Base-by-base conservation (phyloP, 202 grass and related monocot genomes). In the Musa balbisiana region DNA sequence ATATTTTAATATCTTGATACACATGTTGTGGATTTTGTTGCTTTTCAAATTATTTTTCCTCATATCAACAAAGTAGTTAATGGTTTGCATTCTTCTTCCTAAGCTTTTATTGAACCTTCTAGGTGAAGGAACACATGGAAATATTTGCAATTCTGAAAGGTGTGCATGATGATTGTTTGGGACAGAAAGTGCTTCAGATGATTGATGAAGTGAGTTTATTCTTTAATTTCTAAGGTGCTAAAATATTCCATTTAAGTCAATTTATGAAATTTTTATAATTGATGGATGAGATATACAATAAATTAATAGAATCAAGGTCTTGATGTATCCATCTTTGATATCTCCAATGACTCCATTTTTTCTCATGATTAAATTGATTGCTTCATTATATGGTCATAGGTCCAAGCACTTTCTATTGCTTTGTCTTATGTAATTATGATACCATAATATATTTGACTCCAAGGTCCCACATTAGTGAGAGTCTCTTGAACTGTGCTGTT, bases 81-180 rank as follows among this genome's bases (percentile, higher is more conserved):
- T 69, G 11, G 11, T 62, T 62, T 62, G 20, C 10, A 62, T 49
- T 14, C 14, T 59, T 71, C 19, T 62, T 50, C 26, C 16, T 24
- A 25, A 43, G 33, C 33, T 49, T 80, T 25, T 65, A 74, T 23
- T 55, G 17, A 53, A 67, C 68, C 65, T 85, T 72, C 69, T 82
- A 86, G 84, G 84, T 86, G 53, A 86, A 86, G 52, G 84, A 86
- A 69, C 84, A 86, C 53, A 73, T 86, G 84, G 84, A 86, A 81
- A 79, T 86, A 82, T 86, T 86, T 79, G 84, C 80, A 20, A 70
- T 78, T 67, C 67, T 86, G 33, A 86, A 86, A 78, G 80, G 80
- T 27, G 84, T 86, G 49, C 62, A 73, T 14, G 84, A 82, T 65
- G 69, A 82, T 52, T 69, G 68, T 58, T 86, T 86, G 71, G 70